Base-by-base conservation (phyloP, 1,284 basidiomycete species). In the Rhodotorula sp. region DNA sequence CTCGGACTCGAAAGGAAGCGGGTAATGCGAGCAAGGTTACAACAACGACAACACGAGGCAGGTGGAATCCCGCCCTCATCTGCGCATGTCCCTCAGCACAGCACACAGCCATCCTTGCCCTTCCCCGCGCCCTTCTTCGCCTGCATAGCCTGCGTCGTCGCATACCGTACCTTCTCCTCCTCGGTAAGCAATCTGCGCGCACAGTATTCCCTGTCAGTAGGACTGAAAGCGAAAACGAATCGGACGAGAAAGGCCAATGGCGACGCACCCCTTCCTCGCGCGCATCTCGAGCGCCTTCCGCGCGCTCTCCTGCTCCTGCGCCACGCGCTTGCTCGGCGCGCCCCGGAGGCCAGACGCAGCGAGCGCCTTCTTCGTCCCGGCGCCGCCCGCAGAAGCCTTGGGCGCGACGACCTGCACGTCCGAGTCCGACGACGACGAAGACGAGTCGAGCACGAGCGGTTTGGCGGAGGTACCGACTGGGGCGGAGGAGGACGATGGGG, bases 231-330 rank as follows among this genome's bases (percentile, higher is more conserved):
- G 29, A 36, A 66, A 19, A 0, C n/a, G 17, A 19, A 17, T 13
- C 21, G 19, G 48, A 3, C 7, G 48, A 57, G 15, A 32, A 39
- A 21, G 21, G 13, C 10, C 15, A 44, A 12, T 8, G 27, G 29
- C 2, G 36, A 69, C 74, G 37, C 53, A 75, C 69, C 77, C 77
- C 56, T 75, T 76, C 70, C 71, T 67, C 15, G 76, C 76, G 46
- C 77, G 64, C 21, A 67, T 69, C 61, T 77, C 70, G 39, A 78
- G 60, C n/a, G 74, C 74, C 51, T 74, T 63, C 36, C 60, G 65
- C 32, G 66, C 63, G 29, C 69, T 70, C 57, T 68, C 67, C 41
- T 73, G 67, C 54, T 77, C 77, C 36, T 61, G 68, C 44, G 65
- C 22, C 10, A 71, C 76, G 17, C 77, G 50, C 57, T 71, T 74